A percentile compares a stretch with the other conserved stretches of the same genome.
phyloP scores from a whole-genome alignment of 2,329 filamentous ascomycete genomes.

The Diplodia sapinea region DNA sequence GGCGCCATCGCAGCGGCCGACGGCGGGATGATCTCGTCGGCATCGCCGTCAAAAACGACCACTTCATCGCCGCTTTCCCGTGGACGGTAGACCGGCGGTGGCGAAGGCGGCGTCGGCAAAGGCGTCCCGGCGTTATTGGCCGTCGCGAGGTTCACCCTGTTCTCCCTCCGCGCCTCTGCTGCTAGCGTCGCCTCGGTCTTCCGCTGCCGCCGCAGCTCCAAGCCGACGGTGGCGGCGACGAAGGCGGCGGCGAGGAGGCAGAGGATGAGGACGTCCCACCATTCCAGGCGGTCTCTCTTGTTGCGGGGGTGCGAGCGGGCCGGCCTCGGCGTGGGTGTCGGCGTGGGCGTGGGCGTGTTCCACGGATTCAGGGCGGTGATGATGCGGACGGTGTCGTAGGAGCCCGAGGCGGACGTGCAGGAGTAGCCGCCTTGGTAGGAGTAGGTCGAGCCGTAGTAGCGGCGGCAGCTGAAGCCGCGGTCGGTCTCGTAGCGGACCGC shows the following conservation, averaged over 20 bases:
- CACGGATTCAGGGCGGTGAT: background rate
- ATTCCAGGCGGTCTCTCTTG: background rate
- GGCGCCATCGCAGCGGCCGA: background rate
- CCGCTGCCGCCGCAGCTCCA: background rate
- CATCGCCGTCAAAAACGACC: background rate
- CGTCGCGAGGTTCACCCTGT: background rate
- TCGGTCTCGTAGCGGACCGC: conserved; percentile 5
- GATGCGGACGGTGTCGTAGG: background rate
- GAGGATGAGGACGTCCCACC: conserved; percentile 3
- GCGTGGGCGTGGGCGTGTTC: background rate
- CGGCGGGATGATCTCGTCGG: background rate
- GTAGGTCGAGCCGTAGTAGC: background rate
- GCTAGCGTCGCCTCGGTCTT: background rate
- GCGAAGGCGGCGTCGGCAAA: too few relatives aligned
- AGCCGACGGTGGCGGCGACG: background rate
- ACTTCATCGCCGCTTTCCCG: too few relatives aligned
- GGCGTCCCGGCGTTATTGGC: background rate
- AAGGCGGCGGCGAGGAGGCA: background rate
- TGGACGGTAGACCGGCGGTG: background rate
- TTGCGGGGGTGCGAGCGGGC: background rate
- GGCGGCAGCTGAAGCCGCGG: background rate
- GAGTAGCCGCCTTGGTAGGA: conserved; percentile 15
- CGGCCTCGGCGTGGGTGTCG: background rate
- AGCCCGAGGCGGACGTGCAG: background rate
- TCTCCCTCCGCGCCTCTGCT: background rate